phyloP scores from a whole-genome alignment of 768 basidiomycete species.

The Russula foetens region DNA sequence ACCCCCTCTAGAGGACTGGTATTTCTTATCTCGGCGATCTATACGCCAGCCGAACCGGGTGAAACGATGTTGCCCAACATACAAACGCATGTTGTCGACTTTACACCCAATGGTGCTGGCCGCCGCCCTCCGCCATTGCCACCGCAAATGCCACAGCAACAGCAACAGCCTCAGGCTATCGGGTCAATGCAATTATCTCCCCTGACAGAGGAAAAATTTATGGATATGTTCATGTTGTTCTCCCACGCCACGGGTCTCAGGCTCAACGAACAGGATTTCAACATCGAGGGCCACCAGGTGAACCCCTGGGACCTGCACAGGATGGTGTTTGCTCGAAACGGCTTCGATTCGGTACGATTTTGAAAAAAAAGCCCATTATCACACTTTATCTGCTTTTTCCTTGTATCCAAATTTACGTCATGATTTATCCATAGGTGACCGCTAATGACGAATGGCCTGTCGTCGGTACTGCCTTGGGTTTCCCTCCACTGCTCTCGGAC shows the following conservation, averaged over 20 bases:
- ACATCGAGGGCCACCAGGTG: background rate
- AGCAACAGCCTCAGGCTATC: background rate
- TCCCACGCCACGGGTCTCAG: background rate
- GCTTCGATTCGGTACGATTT: slow-evolving; percentile 5
- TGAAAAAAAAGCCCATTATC: too few relatives aligned
- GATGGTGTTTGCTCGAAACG: background rate
- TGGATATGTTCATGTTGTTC: background rate
- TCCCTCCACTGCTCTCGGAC: background rate
- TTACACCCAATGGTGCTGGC: background rate
- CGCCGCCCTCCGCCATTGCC: background rate
- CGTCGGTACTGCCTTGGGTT: slow-evolving; percentile 2
- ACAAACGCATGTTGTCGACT: background rate
- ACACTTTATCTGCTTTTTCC: background rate
- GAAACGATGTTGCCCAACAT: background rate
- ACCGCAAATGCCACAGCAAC: background rate
- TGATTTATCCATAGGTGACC: too few relatives aligned
- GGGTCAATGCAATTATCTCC: background rate
- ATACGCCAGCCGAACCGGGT: background rate
- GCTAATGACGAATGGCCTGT: slow-evolving; percentile 5
- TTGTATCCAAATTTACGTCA: too few relatives aligned
- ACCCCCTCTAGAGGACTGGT: too few relatives aligned
- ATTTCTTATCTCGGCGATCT: too few relatives aligned
- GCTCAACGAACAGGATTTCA: slow-evolving; percentile 5
- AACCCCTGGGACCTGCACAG: slow-evolving; percentile 6
- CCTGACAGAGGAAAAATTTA: slow-evolving; percentile 5